Conservation (phyloP, 2,329 filamentous ascomycete genomes). For the Arthrobotrys musiformis region DNA sequence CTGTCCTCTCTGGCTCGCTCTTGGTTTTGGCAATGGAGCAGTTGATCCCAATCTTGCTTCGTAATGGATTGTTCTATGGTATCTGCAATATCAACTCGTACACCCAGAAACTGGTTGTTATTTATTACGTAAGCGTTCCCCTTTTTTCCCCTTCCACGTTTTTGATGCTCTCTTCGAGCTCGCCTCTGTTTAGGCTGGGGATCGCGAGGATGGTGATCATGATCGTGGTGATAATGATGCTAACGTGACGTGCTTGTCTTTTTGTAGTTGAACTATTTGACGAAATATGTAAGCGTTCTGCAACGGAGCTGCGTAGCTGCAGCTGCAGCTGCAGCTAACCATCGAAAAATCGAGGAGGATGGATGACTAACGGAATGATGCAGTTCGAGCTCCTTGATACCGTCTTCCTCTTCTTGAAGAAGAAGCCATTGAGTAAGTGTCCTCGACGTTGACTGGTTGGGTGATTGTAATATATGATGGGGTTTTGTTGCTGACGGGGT, state of each 20-base stretch:
- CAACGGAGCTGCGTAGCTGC: background rate
- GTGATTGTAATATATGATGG: slow-evolving; percentile 4
- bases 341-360: background rate
- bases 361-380: slow-evolving; percentile 35
- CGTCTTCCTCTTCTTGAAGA: slow-evolving; percentile 97
- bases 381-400: slow-evolving; percentile 83
- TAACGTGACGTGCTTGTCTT: slow-evolving; percentile 60
- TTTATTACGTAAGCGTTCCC: slow-evolving; percentile 98
- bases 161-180: background rate
- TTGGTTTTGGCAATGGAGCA: slow-evolving; percentile 90
- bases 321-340: background rate
- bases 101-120: slow-evolving; percentile 89
- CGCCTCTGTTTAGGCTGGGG: too few relatives aligned
- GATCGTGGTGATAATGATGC: background rate
- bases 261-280: slow-evolving; percentile 90
- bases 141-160: too few relatives aligned
- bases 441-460: background rate
- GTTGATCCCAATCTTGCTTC: slow-evolving; percentile 81
- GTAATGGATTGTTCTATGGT: slow-evolving; percentile 84
- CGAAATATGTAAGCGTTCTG: slow-evolving; percentile 79
- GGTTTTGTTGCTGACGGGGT: slow-evolving; percentile 28
- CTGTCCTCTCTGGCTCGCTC: slow-evolving; percentile 81
- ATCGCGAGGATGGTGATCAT: too few relatives aligned
- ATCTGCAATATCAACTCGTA: slow-evolving; percentile 86
- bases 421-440: slow-evolving; percentile 87